A percentile compares a stretch with the other conserved stretches of the same genome.
phyloP scores from a whole-genome alignment of 345 rosid genomes.

The Cardamine resedifolia region DNA sequence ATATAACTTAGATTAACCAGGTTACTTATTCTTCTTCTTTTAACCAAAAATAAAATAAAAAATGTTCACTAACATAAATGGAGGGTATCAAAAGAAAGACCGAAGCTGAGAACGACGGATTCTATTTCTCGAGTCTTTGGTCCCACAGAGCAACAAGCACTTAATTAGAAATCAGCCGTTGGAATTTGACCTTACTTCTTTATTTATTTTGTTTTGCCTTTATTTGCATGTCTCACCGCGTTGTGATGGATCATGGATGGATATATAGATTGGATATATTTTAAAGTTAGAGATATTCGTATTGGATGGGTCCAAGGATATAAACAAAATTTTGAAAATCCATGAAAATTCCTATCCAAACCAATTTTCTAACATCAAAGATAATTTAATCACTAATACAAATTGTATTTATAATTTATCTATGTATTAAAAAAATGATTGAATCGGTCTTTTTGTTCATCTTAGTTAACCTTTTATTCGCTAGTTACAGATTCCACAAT shows the following conservation, averaged over 20 bases:
- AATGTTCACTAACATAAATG: neutral
- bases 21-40: neutral
- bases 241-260: neutral
- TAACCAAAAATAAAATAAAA: neutral
- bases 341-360: neutral
- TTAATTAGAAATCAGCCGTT: conserved; percentile 24
- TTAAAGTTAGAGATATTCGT: neutral
- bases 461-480: too few species aligned
- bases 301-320: neutral
- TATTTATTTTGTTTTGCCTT: neutral
- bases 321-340: neutral
- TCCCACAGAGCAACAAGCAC: conserved; percentile 9
- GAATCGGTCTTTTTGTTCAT: too few species aligned
- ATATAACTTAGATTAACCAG: neutral
- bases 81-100: conserved; percentile 20
- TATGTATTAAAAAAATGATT: too few species aligned
- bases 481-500: too few species aligned
- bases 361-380: neutral
- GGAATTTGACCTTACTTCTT: conserved; percentile 19
- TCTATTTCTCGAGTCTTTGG: neutral
- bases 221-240: conserved; percentile 22
- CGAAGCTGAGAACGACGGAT: conserved; percentile 12
- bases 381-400: neutral
- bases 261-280: neutral
- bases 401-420: too few species aligned